These are phyloP conservation scores for Aspergillus puulaauensis DNA, from an alignment of 2,329 filamentous ascomycete genomes.

Conservation along the genomic window DNA sequence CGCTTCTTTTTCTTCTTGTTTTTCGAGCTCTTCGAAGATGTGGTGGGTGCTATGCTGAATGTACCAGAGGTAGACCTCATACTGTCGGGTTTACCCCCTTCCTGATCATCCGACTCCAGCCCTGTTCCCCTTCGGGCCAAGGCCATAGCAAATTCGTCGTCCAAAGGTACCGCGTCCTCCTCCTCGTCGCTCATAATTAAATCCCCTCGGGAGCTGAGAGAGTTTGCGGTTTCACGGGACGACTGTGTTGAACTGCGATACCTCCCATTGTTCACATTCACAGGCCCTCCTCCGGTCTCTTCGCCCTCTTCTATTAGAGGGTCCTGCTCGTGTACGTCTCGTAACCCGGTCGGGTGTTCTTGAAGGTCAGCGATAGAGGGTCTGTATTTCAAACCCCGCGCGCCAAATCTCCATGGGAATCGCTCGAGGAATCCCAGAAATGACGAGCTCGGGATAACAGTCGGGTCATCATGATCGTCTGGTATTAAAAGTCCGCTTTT, in stretches of 20 bases:
- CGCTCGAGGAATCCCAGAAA: slow-evolving; percentile 81
- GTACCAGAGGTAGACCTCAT: slow-evolving; percentile 45
- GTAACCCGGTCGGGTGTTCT: slow-evolving; percentile 70
- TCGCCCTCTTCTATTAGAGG: slow-evolving; percentile 69
- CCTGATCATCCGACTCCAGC: slow-evolving; percentile 63
- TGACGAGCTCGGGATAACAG: slow-evolving; percentile 84
- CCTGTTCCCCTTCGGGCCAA: slow-evolving; percentile 64
- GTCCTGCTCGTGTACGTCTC: slow-evolving; percentile 59
- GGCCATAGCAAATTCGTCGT: slow-evolving; percentile 86
- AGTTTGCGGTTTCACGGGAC: slow-evolving; percentile 80
- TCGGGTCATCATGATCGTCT: slow-evolving; percentile 66
- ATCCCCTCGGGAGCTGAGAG: slow-evolving; percentile 82
- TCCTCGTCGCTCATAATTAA: slow-evolving; percentile 90
- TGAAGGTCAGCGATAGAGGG: slow-evolving; percentile 88
- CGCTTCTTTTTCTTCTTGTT: slow-evolving; percentile 30
- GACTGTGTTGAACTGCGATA: slow-evolving; percentile 75
- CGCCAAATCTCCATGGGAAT: slow-evolving; percentile 81
- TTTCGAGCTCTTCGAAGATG: slow-evolving; percentile 43
- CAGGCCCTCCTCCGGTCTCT: slow-evolving; percentile 34
- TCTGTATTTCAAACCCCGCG: slow-evolving; percentile 76
- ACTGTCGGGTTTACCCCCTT: slow-evolving; percentile 60
- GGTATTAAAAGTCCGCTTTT: slow-evolving; percentile 55
- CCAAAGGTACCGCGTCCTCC: slow-evolving; percentile 88
- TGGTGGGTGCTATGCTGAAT: slow-evolving; percentile 46
- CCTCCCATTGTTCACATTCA: slow-evolving; percentile 22